These are phyloP conservation scores for Ambrosia artemisiifolia DNA, from an alignment of 129 eudicot genomes.

Conservation along the genomic window DNA sequence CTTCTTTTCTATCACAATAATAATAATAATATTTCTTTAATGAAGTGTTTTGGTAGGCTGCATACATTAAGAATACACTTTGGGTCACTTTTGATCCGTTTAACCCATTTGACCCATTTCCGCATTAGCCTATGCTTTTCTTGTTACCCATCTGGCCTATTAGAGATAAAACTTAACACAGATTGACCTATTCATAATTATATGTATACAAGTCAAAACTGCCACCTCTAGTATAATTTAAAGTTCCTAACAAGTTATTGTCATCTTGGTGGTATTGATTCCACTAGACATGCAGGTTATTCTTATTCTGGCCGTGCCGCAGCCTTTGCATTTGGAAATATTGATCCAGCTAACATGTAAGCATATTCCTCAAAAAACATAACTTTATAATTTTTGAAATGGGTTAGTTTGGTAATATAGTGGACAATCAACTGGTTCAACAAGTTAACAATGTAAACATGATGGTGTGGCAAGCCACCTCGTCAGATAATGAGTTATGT, in stretches of 20 bases:
- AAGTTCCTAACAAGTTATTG: constrained; percentile 2
- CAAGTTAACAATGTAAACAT: too few relatives aligned
- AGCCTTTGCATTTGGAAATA: constrained; percentile 92
- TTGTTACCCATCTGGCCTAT: neutral
- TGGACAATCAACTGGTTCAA: too few relatives aligned
- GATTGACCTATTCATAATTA: neutral
- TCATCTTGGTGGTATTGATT: constrained; percentile 26
- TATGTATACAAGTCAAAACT: neutral
- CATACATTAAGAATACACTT: neutral
- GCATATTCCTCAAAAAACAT: constrained; percentile 7
- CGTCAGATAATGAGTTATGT: too few relatives aligned
- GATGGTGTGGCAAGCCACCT: too few relatives aligned
- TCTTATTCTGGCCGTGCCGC: constrained; percentile 99
- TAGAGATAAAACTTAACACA: too few relatives aligned
- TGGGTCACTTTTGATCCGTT: neutral
- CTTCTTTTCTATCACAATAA: neutral
- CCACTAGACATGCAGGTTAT: constrained; percentile 95
- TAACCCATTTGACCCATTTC: neutral
- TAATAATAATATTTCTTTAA: neutral
- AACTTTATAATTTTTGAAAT: too few relatives aligned
- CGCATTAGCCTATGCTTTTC: neutral
- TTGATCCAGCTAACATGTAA: constrained; percentile 84
- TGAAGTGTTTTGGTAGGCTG: neutral
- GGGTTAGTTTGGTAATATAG: too few relatives aligned
- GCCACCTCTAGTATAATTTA: neutral